Percentiles rank a stretch among this genome's conserved stretches.
These are phyloP conservation scores for Ogataea salicorniae DNA, from an alignment of 805 yeast genomes.

Conservation along the genomic window DNA sequence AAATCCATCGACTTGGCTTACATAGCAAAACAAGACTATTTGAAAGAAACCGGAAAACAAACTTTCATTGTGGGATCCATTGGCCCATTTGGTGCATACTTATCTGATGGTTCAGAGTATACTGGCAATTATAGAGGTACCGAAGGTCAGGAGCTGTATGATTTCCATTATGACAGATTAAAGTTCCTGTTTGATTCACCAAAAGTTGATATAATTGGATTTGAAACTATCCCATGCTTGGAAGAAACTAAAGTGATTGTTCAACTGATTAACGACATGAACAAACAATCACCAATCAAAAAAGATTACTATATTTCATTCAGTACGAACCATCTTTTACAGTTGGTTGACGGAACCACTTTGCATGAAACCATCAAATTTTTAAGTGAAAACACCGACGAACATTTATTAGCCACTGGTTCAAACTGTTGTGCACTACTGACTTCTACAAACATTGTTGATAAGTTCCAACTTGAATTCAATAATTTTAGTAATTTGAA, in stretches of 20 bases:
- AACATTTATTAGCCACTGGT: slow-evolving; percentile 45
- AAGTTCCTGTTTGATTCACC: slow-evolving; percentile 33
- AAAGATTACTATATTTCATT: slow-evolving; percentile 28
- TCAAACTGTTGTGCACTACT: slow-evolving; percentile 60
- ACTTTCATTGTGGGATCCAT: slow-evolving; percentile 52
- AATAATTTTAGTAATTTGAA: slow-evolving; percentile 8
- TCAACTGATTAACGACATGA: slow-evolving; percentile 32
- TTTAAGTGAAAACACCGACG: slow-evolving; percentile 18
- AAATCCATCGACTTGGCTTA: slow-evolving; percentile 22
- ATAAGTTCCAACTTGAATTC: slow-evolving; percentile 16
- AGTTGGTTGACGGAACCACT: slow-evolving; percentile 48
- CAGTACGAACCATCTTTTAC: slow-evolving; percentile 35
- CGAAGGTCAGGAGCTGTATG: slow-evolving; percentile 33
- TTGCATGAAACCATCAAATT: slow-evolving; percentile 29
- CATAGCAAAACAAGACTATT: slow-evolving; percentile 15
- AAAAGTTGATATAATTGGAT: slow-evolving; percentile 50
- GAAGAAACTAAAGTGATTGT: slow-evolving; percentile 50
- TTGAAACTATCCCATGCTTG: slow-evolving; percentile 70
- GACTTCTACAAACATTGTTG: slow-evolving; percentile 37
- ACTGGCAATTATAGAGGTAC: slow-evolving; percentile 57
- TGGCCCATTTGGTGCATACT: slow-evolving; percentile 74
- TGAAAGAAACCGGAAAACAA: slow-evolving; percentile 8
- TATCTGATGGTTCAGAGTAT: slow-evolving; percentile 68
- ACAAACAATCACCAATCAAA: slow-evolving; percentile 2
- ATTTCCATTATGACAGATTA: slow-evolving; percentile 49